Conservation (phyloP, 2,329 filamentous ascomycete genomes). For the Gaeumannomyces sp. region DNA sequence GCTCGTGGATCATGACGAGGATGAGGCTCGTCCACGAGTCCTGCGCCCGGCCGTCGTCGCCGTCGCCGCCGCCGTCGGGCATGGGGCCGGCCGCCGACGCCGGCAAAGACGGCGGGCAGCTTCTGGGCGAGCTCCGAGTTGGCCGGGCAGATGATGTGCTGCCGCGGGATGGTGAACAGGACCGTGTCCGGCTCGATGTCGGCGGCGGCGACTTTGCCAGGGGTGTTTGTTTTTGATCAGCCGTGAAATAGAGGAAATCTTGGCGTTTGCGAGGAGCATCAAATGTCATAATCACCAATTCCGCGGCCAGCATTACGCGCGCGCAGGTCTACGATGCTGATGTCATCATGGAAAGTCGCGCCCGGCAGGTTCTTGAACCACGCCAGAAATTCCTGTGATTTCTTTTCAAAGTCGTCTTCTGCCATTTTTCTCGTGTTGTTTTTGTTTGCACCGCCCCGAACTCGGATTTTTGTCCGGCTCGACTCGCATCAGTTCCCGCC, state of each 20-base stretch:
- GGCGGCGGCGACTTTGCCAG: constrained; percentile 55
- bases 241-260: constrained; percentile 4
- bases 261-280: too few species aligned
- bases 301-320: constrained; percentile 46
- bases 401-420: constrained; percentile 31
- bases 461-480: background rate
- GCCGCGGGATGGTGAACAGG: constrained; percentile 73
- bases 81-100: constrained; percentile 20
- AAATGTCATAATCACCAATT: constrained; percentile 36
- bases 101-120: constrained; percentile 48
- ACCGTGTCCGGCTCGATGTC: constrained; percentile 69
- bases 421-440: background rate
- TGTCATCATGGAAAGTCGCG: constrained; percentile 45
- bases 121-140: constrained; percentile 61
- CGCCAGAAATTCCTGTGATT: constrained; percentile 39
- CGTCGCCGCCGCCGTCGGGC: constrained; percentile 30
- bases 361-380: constrained; percentile 50
- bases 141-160: constrained; percentile 62
- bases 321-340: constrained; percentile 47
- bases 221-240: background rate
- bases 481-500: background rate
- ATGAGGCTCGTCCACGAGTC: constrained; percentile 59
- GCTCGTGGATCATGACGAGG: constrained; percentile 75
- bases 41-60: constrained; percentile 26
- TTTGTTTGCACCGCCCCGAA: background rate